Conservation (phyloP, 306 rosid species). For the Castanopsis chinensis region DNA sequence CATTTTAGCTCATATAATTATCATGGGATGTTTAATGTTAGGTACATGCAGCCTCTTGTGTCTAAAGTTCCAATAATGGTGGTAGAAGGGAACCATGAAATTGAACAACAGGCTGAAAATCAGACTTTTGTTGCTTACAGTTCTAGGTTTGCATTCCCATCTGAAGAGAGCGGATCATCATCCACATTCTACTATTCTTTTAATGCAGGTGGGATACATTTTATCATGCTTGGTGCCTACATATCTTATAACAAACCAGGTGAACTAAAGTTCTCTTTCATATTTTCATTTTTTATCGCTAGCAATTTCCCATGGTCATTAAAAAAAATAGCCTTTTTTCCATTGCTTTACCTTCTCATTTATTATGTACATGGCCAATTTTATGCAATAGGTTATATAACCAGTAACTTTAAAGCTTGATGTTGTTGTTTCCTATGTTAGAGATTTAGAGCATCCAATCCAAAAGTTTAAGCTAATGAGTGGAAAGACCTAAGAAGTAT, state of each 20-base stretch:
- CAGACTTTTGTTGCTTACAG: constrained; percentile 71
- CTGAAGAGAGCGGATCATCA: constrained; percentile 71
- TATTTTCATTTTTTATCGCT: not conserved
- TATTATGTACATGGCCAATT: not conserved
- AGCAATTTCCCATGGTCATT: not conserved
- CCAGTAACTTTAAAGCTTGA: not conserved
- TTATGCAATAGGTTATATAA: not conserved
- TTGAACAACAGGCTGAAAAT: constrained; percentile 68
- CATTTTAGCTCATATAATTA: not conserved
- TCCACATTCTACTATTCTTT: constrained; percentile 83
- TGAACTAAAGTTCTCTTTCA: constrained; percentile 25
- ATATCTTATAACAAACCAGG: constrained; percentile 56
- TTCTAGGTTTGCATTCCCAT: constrained; percentile 84
- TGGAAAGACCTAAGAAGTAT: no score
- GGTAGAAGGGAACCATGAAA: constrained; percentile 90
- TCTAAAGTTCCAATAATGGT: constrained; percentile 82
- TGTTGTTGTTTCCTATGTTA: not conserved
- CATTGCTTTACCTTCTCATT: not conserved
- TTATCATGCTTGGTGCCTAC: constrained; percentile 82
- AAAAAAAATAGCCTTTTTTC: not conserved
- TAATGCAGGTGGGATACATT: constrained; percentile 91
- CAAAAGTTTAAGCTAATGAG: no score
- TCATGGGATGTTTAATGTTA: constrained; percentile 21
- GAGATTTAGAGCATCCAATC: not conserved
- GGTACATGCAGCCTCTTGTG: constrained; percentile 82